Conservation (phyloP, 1,284 basidiomycete genomes). For the Uromyces viciae-fabae region DNA sequence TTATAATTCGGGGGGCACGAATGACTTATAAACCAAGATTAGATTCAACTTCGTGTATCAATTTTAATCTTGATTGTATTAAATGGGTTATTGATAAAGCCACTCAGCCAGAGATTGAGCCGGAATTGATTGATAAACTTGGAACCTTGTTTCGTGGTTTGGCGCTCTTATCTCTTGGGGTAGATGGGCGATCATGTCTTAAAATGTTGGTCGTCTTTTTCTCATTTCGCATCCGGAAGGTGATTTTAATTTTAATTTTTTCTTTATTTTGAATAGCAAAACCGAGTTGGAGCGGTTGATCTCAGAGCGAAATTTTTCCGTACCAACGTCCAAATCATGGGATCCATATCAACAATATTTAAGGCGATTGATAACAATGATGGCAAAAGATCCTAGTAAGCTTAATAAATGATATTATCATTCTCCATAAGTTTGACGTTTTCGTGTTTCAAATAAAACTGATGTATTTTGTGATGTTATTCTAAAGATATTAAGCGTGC, state of each 20-base stretch:
- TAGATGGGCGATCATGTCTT: constrained; percentile 50
- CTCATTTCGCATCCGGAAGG: neutral
- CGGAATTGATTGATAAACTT: constrained; percentile 46
- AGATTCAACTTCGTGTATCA: constrained; percentile 48
- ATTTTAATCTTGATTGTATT: constrained; percentile 50
- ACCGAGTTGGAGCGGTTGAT: constrained; percentile 50
- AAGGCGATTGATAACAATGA: constrained; percentile 51
- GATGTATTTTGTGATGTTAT: neutral
- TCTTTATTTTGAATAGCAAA: constrained; percentile 46
- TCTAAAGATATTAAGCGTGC: constrained; percentile 40
- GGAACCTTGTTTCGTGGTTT: constrained; percentile 51
- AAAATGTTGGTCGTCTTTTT: constrained; percentile 48
- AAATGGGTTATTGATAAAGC: constrained; percentile 50
- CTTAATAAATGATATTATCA: neutral
- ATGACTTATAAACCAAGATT: constrained; percentile 50
- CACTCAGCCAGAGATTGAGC: constrained; percentile 48
- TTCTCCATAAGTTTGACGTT: neutral
- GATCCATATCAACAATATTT: constrained; percentile 52
- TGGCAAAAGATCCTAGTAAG: constrained; percentile 48
- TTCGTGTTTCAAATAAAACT: neutral
- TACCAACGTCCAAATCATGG: constrained; percentile 50
- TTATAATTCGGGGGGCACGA: constrained; percentile 52
- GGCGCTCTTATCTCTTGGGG: constrained; percentile 50
- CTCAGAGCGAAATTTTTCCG: constrained; percentile 48
- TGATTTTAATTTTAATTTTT: neutral